Evolutionary conservation across 345 rosid genomes (phyloP).

Genomic region (Corchorus olitorius): DNA sequence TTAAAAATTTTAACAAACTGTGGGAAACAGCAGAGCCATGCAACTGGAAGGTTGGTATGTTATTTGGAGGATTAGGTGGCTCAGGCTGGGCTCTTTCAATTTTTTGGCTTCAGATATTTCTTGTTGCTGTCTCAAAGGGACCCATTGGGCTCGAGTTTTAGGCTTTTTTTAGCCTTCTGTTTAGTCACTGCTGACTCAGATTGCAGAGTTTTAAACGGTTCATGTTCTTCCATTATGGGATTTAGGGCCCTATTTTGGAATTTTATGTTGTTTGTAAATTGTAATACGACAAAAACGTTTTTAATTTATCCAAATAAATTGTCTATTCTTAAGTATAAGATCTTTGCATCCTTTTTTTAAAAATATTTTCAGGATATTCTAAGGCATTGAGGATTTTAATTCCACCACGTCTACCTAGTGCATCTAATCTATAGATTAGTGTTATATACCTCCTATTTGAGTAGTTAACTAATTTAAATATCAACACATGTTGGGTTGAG

Average conservation of each 20-base stretch:
- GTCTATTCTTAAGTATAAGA: too few species aligned
- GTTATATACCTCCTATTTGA: too few species aligned
- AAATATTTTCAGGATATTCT: too few species aligned
- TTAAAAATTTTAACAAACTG: background rate
- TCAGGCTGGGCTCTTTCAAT: background rate
- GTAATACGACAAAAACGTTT: too few species aligned
- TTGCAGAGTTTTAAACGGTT: constrained; percentile 11
- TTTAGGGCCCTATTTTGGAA: background rate
- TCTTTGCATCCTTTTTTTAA: too few species aligned
- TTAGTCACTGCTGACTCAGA: constrained; percentile 6
- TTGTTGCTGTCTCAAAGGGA: background rate
- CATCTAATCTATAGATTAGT: too few species aligned
- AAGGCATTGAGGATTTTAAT: too few species aligned
- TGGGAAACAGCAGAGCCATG: background rate
- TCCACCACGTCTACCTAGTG: too few species aligned
- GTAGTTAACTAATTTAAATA: too few species aligned
- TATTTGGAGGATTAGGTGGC: background rate
- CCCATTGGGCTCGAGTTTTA: background rate
- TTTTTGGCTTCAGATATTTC: background rate
- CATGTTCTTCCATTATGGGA: background rate
- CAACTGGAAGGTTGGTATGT: background rate
- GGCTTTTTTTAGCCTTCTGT: background rate
- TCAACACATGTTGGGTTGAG: too few species aligned
- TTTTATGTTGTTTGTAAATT: background rate
- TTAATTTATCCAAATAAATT: too few species aligned